phyloP scores from a whole-genome alignment of 495 filamentous ascomycete species.

The Trichocladium antarcticum region DNA sequence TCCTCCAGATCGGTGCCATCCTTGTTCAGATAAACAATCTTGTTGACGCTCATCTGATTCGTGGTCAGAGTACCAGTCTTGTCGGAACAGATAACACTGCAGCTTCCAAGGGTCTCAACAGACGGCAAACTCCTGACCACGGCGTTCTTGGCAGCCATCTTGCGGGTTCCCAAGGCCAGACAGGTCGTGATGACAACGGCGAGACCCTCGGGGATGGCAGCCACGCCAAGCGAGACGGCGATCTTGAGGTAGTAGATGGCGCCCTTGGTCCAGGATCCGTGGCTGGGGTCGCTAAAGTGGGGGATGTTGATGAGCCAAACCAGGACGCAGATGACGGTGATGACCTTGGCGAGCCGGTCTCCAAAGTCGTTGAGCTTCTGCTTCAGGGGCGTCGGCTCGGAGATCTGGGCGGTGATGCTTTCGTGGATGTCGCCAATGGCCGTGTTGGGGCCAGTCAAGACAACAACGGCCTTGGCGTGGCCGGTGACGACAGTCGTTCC shows the following conservation, averaged over 20 bases:
- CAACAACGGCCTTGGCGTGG: slow-evolving; percentile 84
- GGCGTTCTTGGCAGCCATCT: slow-evolving; percentile 97
- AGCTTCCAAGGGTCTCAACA: slow-evolving; percentile 96
- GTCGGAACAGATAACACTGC: slow-evolving; percentile 99
- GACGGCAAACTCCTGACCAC: slow-evolving; percentile 93
- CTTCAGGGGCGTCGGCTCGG: slow-evolving; percentile 92
- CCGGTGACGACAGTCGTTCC: slow-evolving; percentile 95
- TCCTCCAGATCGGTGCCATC: slow-evolving; percentile 70
- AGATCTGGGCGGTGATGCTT: slow-evolving; percentile 96
- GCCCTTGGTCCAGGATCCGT: slow-evolving; percentile 92
- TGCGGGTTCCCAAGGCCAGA: slow-evolving; percentile 85
- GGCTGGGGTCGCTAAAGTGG: slow-evolving; percentile 88
- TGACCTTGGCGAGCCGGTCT: slow-evolving; percentile 93
- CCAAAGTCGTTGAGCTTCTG: slow-evolving; percentile 98
- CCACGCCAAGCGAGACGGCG: slow-evolving; percentile 94
- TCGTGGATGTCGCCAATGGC: slow-evolving; percentile 99
- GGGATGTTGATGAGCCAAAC: slow-evolving; percentile 98
- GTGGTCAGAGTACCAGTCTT: slow-evolving; percentile 98
- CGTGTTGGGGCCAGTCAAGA: slow-evolving; percentile 79
- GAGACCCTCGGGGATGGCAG: slow-evolving; percentile 93
- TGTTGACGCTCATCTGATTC: slow-evolving; percentile 98
- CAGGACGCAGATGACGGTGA: slow-evolving; percentile 87
- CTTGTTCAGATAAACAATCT: slow-evolving; percentile 70
- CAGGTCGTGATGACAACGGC: slow-evolving; percentile 98
- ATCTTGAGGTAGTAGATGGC: slow-evolving; percentile 99